Evolutionary conservation across 805 yeast genomes (phyloP).

Genomic region (Saccharomycopsis vini): DNA sequence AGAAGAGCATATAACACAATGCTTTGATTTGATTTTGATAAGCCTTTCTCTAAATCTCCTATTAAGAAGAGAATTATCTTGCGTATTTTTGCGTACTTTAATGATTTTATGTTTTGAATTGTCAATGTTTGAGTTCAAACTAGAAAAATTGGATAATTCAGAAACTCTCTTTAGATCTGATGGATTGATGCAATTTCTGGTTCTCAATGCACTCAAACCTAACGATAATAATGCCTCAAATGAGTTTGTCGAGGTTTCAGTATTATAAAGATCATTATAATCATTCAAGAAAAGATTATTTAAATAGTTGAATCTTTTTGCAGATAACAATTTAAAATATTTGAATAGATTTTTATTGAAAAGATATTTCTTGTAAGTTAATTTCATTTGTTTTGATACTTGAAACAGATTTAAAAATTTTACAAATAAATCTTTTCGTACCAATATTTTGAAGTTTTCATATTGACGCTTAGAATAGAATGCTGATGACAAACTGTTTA

Average conservation of each 20-base stretch:
- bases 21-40: constrained; percentile 9
- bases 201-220: constrained; percentile 16
- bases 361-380: constrained; percentile 8
- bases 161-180: constrained; percentile 10
- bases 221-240: constrained; percentile 14
- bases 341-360: constrained; percentile 7
- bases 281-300: constrained; percentile 9
- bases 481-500: constrained; percentile 6
- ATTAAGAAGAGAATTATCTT: neutral
- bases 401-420: constrained; percentile 10
- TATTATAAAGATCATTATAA: constrained; percentile 11
- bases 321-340: constrained; percentile 14
- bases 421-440: constrained; percentile 6
- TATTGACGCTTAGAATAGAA: constrained; percentile 10
- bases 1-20: constrained; percentile 19
- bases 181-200: constrained; percentile 15
- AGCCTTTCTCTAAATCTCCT: constrained; percentile 4
- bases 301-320: constrained; percentile 16
- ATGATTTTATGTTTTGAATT: neutral
- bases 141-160: neutral
- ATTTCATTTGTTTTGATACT: constrained; percentile 5
- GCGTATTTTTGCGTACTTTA: neutral
- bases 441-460: constrained; percentile 2
- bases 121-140: constrained; percentile 1
- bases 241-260: neutral